Conservation (phyloP, 805 yeast genomes). For the Nakazawaea holstii region DNA sequence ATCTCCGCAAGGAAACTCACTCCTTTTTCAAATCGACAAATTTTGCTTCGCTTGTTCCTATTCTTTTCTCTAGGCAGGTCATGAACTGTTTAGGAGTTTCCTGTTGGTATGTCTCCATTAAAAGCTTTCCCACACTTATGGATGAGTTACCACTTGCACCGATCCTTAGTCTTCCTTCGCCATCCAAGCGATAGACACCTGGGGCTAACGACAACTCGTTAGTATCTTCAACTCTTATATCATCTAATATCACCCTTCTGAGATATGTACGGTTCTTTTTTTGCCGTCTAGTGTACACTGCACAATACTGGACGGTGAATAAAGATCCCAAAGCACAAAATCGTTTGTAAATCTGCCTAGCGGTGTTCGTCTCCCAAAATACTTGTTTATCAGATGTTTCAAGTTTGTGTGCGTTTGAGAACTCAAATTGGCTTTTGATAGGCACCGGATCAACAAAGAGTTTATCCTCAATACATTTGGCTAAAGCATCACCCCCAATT, state of each 20-base stretch:
- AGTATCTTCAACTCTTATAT: conserved; percentile 19
- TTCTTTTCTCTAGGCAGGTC: conserved; percentile 37
- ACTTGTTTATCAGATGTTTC: conserved; percentile 35
- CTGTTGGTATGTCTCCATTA: conserved; percentile 48
- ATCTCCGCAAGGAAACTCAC: neutral
- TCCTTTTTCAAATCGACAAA: too few species aligned
- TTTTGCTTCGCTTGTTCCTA: conserved; percentile 23
- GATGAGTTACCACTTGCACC: conserved; percentile 38
- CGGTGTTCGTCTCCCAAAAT: conserved; percentile 37
- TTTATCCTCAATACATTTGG: conserved; percentile 32
- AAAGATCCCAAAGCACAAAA: conserved; percentile 53
- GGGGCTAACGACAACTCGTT: conserved; percentile 12
- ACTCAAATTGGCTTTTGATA: conserved; percentile 23
- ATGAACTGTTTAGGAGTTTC: conserved; percentile 44
- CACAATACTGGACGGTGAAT: conserved; percentile 35
- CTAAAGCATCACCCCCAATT: conserved; percentile 58
- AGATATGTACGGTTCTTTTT: neutral
- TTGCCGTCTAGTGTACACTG: conserved; percentile 22
- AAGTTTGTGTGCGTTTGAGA: conserved; percentile 57
- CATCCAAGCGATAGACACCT: conserved; percentile 23
- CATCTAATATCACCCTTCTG: conserved; percentile 44
- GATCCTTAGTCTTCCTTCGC: conserved; percentile 26
- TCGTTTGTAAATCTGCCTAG: conserved; percentile 35
- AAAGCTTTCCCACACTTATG: conserved; percentile 32
- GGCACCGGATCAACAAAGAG: conserved; percentile 19